Evolutionary conservation across 306 rosid species (phyloP).

Genomic region (Malus sieversii): DNA sequence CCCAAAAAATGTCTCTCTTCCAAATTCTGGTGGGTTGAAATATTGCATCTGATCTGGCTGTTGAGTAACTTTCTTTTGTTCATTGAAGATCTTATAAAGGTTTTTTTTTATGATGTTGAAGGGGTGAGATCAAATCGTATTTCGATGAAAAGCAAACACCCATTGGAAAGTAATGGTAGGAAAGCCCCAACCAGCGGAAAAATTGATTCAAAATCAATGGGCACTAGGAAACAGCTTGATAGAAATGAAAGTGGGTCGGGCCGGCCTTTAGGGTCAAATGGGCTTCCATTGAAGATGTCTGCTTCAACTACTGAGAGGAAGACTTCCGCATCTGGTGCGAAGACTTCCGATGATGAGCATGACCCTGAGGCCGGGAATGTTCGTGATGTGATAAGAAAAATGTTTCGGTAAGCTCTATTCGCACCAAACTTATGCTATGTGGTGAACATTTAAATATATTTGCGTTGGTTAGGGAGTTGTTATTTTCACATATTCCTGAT

Average conservation of each 20-base stretch:
- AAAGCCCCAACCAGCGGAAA: conserved; percentile 34
- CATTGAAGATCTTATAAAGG: conserved; percentile 48
- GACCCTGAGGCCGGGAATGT: too few species aligned
- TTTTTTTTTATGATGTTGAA: conserved; percentile 53
- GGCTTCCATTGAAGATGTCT: conserved; percentile 39
- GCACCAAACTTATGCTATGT: not conserved
- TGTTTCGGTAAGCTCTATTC: too few species aligned
- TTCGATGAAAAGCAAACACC: conserved; percentile 38
- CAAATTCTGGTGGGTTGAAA: conserved; percentile 46
- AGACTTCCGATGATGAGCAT: conserved; percentile 2
- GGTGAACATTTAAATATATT: not conserved
- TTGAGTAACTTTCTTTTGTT: conserved; percentile 25
- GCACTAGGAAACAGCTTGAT: conserved; percentile 57
- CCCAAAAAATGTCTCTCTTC: conserved; percentile 23
- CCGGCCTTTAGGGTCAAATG: conserved; percentile 52
- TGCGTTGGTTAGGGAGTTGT: too few species aligned
- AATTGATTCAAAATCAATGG: conserved; percentile 25
- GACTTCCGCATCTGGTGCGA: conserved; percentile 31
- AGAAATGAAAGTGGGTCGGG: conserved; percentile 57
- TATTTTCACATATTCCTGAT: not conserved
- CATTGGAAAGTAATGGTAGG: not conserved
- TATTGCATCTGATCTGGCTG: not conserved
- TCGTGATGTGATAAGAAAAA: too few species aligned
- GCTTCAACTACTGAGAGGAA: conserved; percentile 36
- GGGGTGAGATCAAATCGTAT: conserved; percentile 49